Evolutionary conservation across 2,329 filamentous ascomycete species (phyloP).

Genomic region (Xylaria sp.): DNA sequence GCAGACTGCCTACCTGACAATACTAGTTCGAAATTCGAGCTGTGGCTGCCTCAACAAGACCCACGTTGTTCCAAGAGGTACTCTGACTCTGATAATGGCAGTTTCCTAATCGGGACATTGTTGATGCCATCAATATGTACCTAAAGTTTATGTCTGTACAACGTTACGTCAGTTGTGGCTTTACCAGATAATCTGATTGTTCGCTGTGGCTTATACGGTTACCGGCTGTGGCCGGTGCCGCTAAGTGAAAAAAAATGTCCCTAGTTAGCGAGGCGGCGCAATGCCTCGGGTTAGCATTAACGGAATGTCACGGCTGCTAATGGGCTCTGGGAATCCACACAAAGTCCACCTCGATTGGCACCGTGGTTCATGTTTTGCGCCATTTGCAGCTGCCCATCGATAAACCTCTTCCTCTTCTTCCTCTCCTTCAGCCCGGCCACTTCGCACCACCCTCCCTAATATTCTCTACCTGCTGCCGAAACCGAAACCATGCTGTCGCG

Average conservation of each 20-base stretch:
- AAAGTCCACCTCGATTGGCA: constrained; percentile 29
- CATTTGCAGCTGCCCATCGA: constrained; percentile 47
- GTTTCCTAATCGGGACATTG: not conserved
- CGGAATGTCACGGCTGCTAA: constrained; percentile 46
- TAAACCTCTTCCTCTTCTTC: constrained; percentile 30
- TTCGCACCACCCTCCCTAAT: constrained; percentile 31
- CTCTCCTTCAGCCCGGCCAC: constrained; percentile 38
- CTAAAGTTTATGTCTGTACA: not conserved
- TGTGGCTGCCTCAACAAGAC: not conserved
- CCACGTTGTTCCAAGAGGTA: not conserved
- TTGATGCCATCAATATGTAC: not conserved
- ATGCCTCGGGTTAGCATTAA: constrained; percentile 29
- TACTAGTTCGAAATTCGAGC: not conserved
- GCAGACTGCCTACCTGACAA: not conserved
- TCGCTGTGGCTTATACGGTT: not conserved
- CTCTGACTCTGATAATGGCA: too few relatives aligned
- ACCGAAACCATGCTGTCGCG: constrained; percentile 65
- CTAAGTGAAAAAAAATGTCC: constrained; percentile 15
- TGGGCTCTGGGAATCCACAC: constrained; percentile 28
- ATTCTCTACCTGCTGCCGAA: constrained; percentile 24
- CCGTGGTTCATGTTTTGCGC: constrained; percentile 46
- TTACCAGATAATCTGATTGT: not conserved
- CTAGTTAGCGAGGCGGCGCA: constrained; percentile 13
- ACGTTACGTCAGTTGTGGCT: constrained; percentile 1
- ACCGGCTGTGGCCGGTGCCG: constrained; percentile 15